phyloP scores from a whole-genome alignment of 805 yeast genomes.

The Saturnispora diversa region DNA sequence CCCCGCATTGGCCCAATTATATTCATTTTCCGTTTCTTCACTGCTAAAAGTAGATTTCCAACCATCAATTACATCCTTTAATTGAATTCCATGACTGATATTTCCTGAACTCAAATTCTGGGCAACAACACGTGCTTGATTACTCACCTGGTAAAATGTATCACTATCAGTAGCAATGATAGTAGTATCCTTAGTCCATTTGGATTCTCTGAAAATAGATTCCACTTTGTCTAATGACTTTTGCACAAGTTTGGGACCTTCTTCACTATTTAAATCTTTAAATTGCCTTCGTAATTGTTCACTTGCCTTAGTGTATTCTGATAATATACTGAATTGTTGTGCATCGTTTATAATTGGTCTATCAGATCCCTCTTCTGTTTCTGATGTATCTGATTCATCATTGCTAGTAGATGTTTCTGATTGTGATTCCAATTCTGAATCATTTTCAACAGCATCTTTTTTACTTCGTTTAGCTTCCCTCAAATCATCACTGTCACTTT shows the following conservation, averaged over 20 bases:
- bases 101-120: conserved; percentile 53
- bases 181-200: conserved; percentile 30
- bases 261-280: conserved; percentile 48
- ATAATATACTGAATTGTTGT: conserved; percentile 22
- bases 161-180: conserved; percentile 58
- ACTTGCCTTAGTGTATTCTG: conserved; percentile 22
- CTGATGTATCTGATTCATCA: conserved; percentile 1
- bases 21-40: conserved; percentile 23
- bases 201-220: conserved; percentile 36
- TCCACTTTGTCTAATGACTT: conserved; percentile 40
- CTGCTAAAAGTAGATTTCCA: conserved; percentile 29
- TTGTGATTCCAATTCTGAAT: neutral
- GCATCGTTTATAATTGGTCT: conserved; percentile 20
- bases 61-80: conserved; percentile 39
- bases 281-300: conserved; percentile 29
- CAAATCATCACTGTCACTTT: neutral
- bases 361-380: conserved; percentile 12
- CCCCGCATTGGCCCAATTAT: conserved; percentile 57
- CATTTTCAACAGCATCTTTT: neutral
- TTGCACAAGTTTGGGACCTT: conserved; percentile 44
- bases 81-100: conserved; percentile 41
- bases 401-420: conserved; percentile 3
- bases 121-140: conserved; percentile 57
- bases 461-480: neutral
- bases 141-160: conserved; percentile 51